A percentile compares a stretch with the other conserved stretches of the same genome.
Conservation (phyloP, 2,329 filamentous ascomycete genomes). For the Ophiocordyceps camponoti-rufipedis region DNA sequence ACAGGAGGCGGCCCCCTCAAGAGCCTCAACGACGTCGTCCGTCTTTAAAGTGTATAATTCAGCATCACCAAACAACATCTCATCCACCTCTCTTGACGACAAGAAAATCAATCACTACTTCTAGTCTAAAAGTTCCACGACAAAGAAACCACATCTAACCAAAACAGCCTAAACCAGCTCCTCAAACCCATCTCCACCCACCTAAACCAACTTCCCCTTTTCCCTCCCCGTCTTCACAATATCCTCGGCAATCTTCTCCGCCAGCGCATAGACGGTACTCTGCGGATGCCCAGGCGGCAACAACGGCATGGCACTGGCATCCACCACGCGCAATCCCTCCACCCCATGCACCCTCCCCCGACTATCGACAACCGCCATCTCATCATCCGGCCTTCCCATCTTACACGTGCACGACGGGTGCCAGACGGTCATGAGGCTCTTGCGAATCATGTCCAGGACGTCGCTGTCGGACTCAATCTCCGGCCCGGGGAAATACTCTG, state of each 20-base stretch:
- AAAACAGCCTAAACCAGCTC: too few relatives aligned
- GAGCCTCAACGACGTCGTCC: too few relatives aligned
- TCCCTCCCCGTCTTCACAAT: neutral
- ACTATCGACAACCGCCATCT: neutral
- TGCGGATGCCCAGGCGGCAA: neutral
- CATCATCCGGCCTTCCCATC: slow-evolving; percentile 31
- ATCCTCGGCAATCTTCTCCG: slow-evolving; percentile 1
- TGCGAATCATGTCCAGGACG: slow-evolving; percentile 7
- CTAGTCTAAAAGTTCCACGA: too few relatives aligned
- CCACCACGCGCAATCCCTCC: neutral
- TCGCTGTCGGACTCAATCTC: slow-evolving; percentile 4
- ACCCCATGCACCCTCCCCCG: neutral
- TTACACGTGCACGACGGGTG: slow-evolving; percentile 32
- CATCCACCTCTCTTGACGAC: too few relatives aligned
- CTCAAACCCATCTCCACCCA: neutral
- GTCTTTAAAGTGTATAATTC: too few relatives aligned
- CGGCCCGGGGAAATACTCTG: neutral
- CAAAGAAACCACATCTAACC: too few relatives aligned
- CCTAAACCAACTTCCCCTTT: neutral
- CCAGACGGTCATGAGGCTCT: slow-evolving; percentile 29
- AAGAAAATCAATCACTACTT: too few relatives aligned
- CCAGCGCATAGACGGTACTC: slow-evolving; percentile 1
- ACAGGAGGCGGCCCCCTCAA: too few relatives aligned
- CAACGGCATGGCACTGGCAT: neutral
- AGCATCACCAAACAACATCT: too few relatives aligned